These are phyloP conservation scores for Caryopteris hybrid DNA, from an alignment of 305 asterid species.

Conservation along the genomic window DNA sequence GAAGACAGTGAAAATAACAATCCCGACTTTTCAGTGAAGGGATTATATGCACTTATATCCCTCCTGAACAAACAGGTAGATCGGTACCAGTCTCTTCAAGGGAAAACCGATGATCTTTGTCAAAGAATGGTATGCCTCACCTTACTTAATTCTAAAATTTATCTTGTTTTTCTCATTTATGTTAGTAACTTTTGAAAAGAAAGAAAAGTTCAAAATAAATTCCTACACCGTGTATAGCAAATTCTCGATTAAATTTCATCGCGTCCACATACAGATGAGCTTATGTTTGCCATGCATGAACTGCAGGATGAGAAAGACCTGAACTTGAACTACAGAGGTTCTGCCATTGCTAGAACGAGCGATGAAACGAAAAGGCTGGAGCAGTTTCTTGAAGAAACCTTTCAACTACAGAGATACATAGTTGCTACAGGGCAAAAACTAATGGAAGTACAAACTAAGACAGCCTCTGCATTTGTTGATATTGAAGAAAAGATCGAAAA, in stretches of 20 bases:
- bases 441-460: slow-evolving; percentile 69
- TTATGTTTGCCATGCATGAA: slow-evolving; percentile 3
- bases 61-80: slow-evolving; percentile 69
- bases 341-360: slow-evolving; percentile 44
- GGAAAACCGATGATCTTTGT: slow-evolving; percentile 73
- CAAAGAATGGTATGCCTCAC: slow-evolving; percentile 64
- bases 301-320: slow-evolving; percentile 65
- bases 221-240: neutral
- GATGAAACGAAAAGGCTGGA: slow-evolving; percentile 74
- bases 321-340: slow-evolving; percentile 37
- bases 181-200: too few relatives aligned
- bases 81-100: slow-evolving; percentile 83
- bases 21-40: slow-evolving; percentile 31
- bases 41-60: slow-evolving; percentile 44
- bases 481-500: slow-evolving; percentile 45
- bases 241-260: neutral
- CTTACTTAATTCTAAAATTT: neutral
- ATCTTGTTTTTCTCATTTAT: neutral
- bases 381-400: slow-evolving; percentile 83
- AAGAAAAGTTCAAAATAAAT: too few relatives aligned
- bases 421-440: slow-evolving; percentile 91
- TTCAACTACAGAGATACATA: slow-evolving; percentile 84
- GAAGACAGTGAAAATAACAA: slow-evolving; percentile 37
- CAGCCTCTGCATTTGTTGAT: slow-evolving; percentile 50
- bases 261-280: neutral